These are phyloP conservation scores for Massarina eburnea DNA, from an alignment of 2,329 filamentous ascomycete genomes.

Conservation along the genomic window DNA sequence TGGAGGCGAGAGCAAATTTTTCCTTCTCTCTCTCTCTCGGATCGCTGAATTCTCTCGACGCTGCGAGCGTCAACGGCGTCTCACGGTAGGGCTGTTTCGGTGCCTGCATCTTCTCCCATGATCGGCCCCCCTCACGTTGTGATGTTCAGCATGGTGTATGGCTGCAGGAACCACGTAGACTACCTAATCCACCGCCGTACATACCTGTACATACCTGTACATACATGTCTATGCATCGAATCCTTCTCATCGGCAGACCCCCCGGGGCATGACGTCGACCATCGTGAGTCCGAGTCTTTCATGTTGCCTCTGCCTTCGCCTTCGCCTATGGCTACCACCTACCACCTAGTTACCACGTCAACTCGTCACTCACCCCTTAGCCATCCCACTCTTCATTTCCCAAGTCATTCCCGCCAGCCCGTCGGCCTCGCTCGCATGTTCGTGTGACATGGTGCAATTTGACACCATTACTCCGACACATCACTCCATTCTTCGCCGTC, in stretches of 20 bases:
- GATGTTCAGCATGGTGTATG: background rate
- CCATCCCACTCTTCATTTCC: background rate
- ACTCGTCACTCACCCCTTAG: no score
- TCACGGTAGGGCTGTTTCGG: no score
- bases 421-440: background rate
- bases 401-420: background rate
- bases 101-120: no score
- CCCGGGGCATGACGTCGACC: slow-evolving; percentile 36
- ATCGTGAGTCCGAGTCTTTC: slow-evolving; percentile 31
- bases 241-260: slow-evolving; percentile 5
- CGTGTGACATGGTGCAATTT: slow-evolving; percentile 21
- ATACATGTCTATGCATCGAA: background rate
- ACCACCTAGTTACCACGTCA: no score
- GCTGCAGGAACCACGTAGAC: slow-evolving; percentile 11
- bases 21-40: no score
- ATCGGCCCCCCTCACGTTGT: no score
- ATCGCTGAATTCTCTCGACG: no score
- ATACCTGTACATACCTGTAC: background rate
- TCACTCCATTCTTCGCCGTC: slow-evolving; percentile 13
- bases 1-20: no score
- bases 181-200: background rate
- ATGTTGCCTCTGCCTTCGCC: background rate
- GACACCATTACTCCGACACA: slow-evolving; percentile 22
- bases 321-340: no score
- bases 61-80: no score